A percentile compares a stretch with the other conserved stretches of the same genome.
Conservation (phyloP, 306 rosid species). For the Corylus americana region DNA sequence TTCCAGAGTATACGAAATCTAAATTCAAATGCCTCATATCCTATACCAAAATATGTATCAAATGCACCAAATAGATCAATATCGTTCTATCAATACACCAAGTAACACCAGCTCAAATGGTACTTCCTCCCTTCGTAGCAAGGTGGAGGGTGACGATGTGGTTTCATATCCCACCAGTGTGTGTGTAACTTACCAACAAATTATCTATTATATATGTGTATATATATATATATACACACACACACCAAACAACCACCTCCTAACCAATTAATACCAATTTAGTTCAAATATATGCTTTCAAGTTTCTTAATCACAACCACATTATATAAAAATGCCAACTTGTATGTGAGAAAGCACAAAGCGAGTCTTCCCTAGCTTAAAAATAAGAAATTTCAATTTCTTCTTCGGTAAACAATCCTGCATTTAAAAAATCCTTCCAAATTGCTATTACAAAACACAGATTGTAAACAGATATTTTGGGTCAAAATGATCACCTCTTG, state of each 20-base stretch:
- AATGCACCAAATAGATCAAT: not conserved
- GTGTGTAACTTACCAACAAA: no score
- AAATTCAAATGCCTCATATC: not conserved
- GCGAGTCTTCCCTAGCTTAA: not conserved
- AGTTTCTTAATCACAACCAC: not conserved
- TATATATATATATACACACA: no score
- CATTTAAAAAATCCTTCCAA: not conserved
- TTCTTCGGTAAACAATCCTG: not conserved
- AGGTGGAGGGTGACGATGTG: no score
- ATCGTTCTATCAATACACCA: not conserved
- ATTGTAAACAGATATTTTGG: not conserved
- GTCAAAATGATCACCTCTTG: constrained; percentile 44
- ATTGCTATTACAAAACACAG: not conserved
- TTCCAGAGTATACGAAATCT: not conserved
- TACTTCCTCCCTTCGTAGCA: no score
- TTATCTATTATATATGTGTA: no score
- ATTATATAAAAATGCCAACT: not conserved
- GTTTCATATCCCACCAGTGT: no score
- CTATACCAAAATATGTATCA: not conserved
- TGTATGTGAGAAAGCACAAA: not conserved
- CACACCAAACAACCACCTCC: not conserved
- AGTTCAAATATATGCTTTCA: not conserved
- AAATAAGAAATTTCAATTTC: not conserved
- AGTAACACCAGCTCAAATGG: not conserved
- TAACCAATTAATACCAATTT: not conserved